These are phyloP conservation scores for Rosa chinensis DNA, from an alignment of 306 rosid genomes.

Conservation along the genomic window DNA sequence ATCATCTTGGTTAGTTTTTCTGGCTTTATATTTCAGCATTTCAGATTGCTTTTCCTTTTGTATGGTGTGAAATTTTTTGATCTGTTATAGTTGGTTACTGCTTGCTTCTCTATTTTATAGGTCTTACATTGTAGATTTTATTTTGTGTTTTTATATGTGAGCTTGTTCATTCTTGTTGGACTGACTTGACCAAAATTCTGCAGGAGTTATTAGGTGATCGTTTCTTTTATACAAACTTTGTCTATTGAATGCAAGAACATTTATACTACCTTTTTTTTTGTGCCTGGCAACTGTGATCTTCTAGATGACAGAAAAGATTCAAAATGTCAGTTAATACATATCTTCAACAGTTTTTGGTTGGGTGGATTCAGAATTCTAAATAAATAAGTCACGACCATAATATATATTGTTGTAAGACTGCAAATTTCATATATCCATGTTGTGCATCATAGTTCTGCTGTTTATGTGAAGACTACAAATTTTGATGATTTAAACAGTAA, in stretches of 20 bases:
- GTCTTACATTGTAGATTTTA: not conserved
- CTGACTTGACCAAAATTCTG: not conserved
- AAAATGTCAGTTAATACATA: not conserved
- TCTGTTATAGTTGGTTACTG: not conserved
- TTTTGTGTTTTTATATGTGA: not conserved
- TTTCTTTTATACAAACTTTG: not conserved
- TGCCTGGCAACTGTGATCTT: not conserved
- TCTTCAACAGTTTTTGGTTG: not conserved
- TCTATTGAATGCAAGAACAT: not conserved
- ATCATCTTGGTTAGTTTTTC: conserved; percentile 75
- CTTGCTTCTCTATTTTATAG: not conserved
- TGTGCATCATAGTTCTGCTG: not conserved
- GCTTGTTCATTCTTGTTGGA: not conserved
- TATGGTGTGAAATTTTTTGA: not conserved
- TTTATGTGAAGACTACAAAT: too few relatives aligned
- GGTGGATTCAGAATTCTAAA: not conserved
- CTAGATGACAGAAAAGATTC: not conserved
- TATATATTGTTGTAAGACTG: not conserved
- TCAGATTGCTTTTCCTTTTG: not conserved
- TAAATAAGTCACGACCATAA: not conserved
- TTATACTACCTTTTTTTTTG: not conserved
- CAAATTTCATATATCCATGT: not conserved
- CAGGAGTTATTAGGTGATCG: not conserved
- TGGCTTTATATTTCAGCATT: not conserved
- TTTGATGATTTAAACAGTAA: not conserved